These are phyloP conservation scores for Beverwykella pulmonaria DNA, from an alignment of 495 filamentous ascomycete genomes.

Conservation along the genomic window DNA sequence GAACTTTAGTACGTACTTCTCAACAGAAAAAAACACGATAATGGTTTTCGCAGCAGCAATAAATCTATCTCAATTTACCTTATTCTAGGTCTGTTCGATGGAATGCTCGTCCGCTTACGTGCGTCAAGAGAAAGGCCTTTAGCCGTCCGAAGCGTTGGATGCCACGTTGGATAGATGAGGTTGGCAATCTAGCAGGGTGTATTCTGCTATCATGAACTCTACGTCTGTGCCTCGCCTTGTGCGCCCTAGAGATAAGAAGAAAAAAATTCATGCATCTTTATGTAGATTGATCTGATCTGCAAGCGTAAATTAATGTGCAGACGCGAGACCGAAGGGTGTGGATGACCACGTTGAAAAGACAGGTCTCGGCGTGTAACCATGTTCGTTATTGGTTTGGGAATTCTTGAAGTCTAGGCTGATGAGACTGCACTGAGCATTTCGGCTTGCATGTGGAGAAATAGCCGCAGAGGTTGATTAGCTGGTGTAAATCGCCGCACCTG, in stretches of 20 bases:
- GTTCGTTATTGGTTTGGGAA: background rate
- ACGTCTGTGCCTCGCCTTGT: slow-evolving; percentile 11
- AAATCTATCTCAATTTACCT: slow-evolving; percentile 9
- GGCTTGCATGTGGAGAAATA: background rate
- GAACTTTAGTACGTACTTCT: background rate
- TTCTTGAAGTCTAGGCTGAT: background rate
- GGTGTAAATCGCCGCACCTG: background rate
- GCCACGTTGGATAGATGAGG: slow-evolving; percentile 28
- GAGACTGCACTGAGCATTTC: background rate
- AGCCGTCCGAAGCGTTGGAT: slow-evolving; percentile 15
- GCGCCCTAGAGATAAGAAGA: slow-evolving; percentile 21
- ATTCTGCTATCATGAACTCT: slow-evolving; percentile 13
- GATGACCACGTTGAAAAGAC: background rate
- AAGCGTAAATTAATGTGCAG: slow-evolving; percentile 26
- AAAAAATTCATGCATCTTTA: slow-evolving; percentile 2
- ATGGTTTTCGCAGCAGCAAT: background rate
- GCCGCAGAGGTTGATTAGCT: background rate
- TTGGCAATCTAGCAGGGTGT: slow-evolving; percentile 1
- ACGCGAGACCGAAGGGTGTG: slow-evolving; percentile 2
- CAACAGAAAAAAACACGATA: slow-evolving; percentile 16
- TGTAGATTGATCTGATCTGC: slow-evolving; percentile 22
- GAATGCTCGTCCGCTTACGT: slow-evolving; percentile 21
- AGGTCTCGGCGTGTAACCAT: background rate
- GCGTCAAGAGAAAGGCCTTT: slow-evolving; percentile 21
- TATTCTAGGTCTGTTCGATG: slow-evolving; percentile 18